Evolutionary conservation across 139 green algal genomes (phyloP), one percentile per base, ranked within the genome.

Genomic region (Coccomyxa sp.): DNA sequence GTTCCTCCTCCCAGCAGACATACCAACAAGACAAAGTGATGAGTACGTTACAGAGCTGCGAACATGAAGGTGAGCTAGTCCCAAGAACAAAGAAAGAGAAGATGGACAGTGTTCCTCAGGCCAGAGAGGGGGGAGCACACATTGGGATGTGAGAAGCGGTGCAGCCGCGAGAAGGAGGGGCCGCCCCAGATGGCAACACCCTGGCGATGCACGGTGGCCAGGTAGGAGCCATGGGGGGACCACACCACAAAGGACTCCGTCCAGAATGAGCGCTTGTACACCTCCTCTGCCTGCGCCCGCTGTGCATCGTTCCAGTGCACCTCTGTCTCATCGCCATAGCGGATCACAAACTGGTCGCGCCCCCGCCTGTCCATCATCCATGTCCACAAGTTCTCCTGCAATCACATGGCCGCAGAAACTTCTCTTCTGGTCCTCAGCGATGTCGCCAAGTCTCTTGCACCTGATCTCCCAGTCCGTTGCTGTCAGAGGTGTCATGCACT

Each of bases 181-280:
- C 97, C 96, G 32, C 96, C 97, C 97, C 97, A 99, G 13, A 98
- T 81, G 9, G 94, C 95, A 30, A 93, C 91, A 77, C 97, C 97
- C 89, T 98, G 94, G 67, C 88, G 82, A 85, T 98, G 96, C 85
- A 98, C 83, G 23, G 96, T 98, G 76, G 94, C 92, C 81, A 98
- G 82, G 60, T 91, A 90, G 81, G 87, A 94, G 78, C 96, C 96
- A 45, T 89, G 84, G 11, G 94, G 94, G 0, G 92, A 96, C 96
- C 96, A 99, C 90, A 96, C 91, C 83, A 99, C 93, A 88, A 97
- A 98, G 3, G 84, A 91, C 86, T 99, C 96, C 25, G 95, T 98
- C 96, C 96, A 98, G 88, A 93, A 95, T 30, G 91, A 81, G 68
- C 93, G 89, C 82, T 89, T 82, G 87, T 94, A 93, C 17, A 93